Conservation (phyloP, 345 rosid genomes). For the Raphanus sativus region DNA sequence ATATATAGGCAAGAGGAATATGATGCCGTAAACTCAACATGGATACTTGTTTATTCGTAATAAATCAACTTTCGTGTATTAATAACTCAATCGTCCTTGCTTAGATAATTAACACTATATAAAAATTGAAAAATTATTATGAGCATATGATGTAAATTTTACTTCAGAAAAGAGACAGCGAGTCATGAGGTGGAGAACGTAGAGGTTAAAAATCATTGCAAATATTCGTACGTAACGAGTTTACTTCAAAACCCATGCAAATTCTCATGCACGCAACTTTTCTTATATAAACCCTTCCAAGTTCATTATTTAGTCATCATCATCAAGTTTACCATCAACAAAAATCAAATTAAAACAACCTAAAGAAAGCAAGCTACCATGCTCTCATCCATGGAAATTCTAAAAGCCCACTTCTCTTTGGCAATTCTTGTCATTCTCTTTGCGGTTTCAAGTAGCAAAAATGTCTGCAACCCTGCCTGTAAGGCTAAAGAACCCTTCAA, state of each 20-base stretch:
- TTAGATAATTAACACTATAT: not conserved
- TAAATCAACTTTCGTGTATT: not conserved
- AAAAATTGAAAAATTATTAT: not conserved
- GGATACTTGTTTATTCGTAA: not conserved
- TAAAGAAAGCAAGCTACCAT: too few species aligned
- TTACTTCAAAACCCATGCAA: not conserved
- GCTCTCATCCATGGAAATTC: too few species aligned
- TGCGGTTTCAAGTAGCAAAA: too few species aligned
- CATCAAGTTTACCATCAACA: not conserved
- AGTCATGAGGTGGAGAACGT: not conserved
- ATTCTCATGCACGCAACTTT: not conserved
- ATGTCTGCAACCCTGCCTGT: not conserved
- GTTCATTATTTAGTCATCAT: not conserved
- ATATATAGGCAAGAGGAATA: not conserved
- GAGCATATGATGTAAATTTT: not conserved
- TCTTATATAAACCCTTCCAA: not conserved
- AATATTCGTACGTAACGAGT: not conserved
- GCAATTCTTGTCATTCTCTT: too few species aligned
- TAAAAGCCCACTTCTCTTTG: too few species aligned
- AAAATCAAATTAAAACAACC: not conserved
- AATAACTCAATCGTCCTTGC: not conserved
- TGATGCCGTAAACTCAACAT: not conserved
- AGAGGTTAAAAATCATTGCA: not conserved
- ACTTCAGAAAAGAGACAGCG: not conserved
- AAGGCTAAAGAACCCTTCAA: slow-evolving; percentile 3